phyloP scores from a whole-genome alignment of 176 grass and related monocot species.

The Oryza brachyantha region DNA sequence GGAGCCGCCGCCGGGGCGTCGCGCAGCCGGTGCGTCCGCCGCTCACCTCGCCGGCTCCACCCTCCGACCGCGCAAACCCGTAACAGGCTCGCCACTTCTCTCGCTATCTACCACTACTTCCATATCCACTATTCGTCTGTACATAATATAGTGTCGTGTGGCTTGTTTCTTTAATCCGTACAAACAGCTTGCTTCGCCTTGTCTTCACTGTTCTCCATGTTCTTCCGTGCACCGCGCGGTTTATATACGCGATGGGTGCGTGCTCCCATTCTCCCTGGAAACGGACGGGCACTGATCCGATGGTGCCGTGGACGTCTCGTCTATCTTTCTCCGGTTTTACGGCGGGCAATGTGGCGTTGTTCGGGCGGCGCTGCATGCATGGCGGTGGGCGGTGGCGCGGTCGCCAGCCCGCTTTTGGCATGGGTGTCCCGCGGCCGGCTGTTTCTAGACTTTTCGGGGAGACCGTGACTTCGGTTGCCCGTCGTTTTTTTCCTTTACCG shows the following conservation, averaged over 20 bases:
- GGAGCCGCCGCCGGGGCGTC: constrained; percentile 29
- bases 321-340: background rate
- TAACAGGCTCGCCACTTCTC: constrained; percentile 29
- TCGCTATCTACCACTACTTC: background rate
- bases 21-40: background rate
- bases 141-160: background rate
- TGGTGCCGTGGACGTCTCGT: constrained; percentile 12
- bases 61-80: background rate
- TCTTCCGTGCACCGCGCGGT: background rate
- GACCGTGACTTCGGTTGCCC: background rate
- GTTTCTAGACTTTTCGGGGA: background rate
- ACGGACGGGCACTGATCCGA: background rate
- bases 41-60: background rate
- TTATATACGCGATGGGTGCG: background rate
- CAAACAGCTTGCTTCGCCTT: background rate
- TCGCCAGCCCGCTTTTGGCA: background rate
- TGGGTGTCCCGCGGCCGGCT: too few relatives aligned
- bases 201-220: background rate
- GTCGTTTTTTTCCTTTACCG: too few relatives aligned
- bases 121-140: background rate
- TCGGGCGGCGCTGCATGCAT: background rate
- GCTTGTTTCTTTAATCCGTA: constrained; percentile 3
- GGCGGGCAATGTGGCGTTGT: background rate
- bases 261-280: background rate
- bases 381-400: background rate